phyloP scores from a whole-genome alignment of 257 asterid species.

The Capsicum baccatum region DNA sequence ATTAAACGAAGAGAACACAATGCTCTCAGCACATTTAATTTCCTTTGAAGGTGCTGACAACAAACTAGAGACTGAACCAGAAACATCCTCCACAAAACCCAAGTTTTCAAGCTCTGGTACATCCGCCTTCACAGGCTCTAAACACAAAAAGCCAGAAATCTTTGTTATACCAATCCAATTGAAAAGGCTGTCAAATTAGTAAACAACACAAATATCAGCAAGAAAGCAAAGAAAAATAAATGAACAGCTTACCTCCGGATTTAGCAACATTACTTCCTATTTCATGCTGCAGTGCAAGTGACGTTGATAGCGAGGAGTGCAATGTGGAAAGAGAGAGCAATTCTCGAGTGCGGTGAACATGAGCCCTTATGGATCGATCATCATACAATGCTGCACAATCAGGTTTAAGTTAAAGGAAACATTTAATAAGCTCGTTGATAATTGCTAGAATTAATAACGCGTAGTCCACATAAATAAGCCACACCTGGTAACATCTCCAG shows the following conservation, averaged over 20 bases:
- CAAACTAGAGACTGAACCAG: constrained; percentile 70
- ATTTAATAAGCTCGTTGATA: not conserved
- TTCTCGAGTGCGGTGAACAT: constrained; percentile 87
- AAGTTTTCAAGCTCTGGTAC: constrained; percentile 81
- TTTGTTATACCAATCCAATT: constrained; percentile 13
- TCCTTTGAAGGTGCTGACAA: constrained; percentile 74
- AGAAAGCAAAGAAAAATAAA: constrained; percentile 21
- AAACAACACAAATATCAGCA: not conserved
- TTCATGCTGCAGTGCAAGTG: constrained; percentile 84
- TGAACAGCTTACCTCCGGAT: constrained; percentile 58
- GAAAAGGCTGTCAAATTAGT: constrained; percentile 14
- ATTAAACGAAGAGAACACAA: constrained; percentile 90
- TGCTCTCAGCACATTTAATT: constrained; percentile 76
- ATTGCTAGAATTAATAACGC: not conserved
- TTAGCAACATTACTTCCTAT: constrained; percentile 51
- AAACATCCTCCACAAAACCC: constrained; percentile 71
- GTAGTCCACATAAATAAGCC: constrained; percentile 28
- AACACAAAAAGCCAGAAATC: constrained; percentile 38
- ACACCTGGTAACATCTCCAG: constrained; percentile 96
- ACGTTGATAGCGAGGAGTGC: constrained; percentile 87
- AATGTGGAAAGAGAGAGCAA: constrained; percentile 77
- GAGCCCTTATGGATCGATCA: constrained; percentile 96
- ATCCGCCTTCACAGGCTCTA: constrained; percentile 75
- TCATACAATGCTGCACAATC: constrained; percentile 81
- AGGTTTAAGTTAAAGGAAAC: constrained; percentile 36